Evolutionary conservation across 345 rosid genomes (phyloP).

Genomic region (Psidium guajava): DNA sequence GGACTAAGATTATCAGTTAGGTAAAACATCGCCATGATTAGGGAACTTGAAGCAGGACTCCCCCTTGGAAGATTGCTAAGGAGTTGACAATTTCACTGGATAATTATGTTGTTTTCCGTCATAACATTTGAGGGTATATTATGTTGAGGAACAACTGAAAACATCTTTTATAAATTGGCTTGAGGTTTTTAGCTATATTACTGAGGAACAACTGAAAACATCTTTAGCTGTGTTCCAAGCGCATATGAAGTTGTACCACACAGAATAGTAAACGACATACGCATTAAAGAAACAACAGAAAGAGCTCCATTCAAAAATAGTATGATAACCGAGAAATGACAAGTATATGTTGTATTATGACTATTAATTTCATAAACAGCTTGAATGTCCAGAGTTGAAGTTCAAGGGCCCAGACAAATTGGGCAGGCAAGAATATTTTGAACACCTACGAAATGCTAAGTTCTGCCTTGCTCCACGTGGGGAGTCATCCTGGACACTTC

Average conservation of each 20-base stretch:
- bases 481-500: slow-evolving; percentile 97
- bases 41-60: not conserved
- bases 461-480: slow-evolving; percentile 98
- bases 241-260: not conserved
- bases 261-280: not conserved
- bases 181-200: not conserved
- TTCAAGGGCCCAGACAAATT: slow-evolving; percentile 77
- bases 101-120: not conserved
- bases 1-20: not conserved
- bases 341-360: not conserved
- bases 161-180: not conserved
- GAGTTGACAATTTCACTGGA: not conserved
- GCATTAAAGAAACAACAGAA: not conserved
- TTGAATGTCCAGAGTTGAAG: slow-evolving; percentile 95
- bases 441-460: slow-evolving; percentile 81
- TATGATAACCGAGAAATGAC: not conserved
- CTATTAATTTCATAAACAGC: slow-evolving; percentile 39
- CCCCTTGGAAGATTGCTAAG: not conserved
- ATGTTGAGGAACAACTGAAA: not conserved
- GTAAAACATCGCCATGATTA: not conserved
- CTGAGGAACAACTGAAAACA: not conserved
- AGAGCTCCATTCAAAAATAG: not conserved
- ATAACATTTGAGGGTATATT: not conserved
- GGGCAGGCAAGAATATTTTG: slow-evolving; percentile 75
- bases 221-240: not conserved